phyloP scores from a whole-genome alignment of 495 filamentous ascomycete genomes.

The Penicillium ochrochloron region DNA sequence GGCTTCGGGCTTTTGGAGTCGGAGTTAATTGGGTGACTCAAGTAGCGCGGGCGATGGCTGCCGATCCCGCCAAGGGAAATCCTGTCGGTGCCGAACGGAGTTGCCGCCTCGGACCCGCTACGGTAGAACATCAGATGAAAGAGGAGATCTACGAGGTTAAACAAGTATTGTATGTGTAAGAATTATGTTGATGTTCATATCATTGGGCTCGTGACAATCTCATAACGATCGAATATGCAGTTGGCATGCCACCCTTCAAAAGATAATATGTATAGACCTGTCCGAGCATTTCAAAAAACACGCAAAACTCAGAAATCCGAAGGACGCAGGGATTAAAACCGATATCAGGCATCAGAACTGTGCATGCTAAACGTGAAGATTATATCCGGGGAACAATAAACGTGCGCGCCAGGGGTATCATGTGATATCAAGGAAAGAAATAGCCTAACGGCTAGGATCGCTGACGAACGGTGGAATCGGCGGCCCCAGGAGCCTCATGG shows the following conservation, averaged over 20 bases:
- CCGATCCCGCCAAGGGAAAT: not conserved
- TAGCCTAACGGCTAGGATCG: slow-evolving; percentile 23
- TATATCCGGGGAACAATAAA: not conserved
- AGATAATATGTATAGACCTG: slow-evolving; percentile 1
- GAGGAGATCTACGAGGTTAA: not conserved
- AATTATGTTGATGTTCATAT: not conserved
- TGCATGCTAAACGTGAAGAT: not conserved
- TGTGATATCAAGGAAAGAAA: slow-evolving; percentile 13
- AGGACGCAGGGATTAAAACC: not conserved
- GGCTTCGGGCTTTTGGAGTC: slow-evolving; percentile 34
- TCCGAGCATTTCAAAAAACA: not conserved
- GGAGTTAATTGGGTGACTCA: slow-evolving; percentile 21
- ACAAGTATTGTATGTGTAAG: not conserved
- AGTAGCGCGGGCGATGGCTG: not conserved
- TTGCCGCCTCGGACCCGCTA: not conserved
- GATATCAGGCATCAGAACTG: not conserved
- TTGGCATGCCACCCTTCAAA: not conserved
- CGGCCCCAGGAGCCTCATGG: slow-evolving; percentile 10
- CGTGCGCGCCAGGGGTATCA: slow-evolving; percentile 25
- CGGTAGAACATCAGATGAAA: not conserved
- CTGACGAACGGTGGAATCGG: slow-evolving; percentile 30
- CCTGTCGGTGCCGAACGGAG: slow-evolving; percentile 5
- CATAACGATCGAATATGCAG: slow-evolving; percentile 1
- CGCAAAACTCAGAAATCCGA: not conserved
- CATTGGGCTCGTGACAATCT: not conserved